Evolutionary conservation across 2,329 filamentous ascomycete genomes (phyloP), one percentile per base, ranked within the genome.

Genomic region (Cladosporium halotolerans): DNA sequence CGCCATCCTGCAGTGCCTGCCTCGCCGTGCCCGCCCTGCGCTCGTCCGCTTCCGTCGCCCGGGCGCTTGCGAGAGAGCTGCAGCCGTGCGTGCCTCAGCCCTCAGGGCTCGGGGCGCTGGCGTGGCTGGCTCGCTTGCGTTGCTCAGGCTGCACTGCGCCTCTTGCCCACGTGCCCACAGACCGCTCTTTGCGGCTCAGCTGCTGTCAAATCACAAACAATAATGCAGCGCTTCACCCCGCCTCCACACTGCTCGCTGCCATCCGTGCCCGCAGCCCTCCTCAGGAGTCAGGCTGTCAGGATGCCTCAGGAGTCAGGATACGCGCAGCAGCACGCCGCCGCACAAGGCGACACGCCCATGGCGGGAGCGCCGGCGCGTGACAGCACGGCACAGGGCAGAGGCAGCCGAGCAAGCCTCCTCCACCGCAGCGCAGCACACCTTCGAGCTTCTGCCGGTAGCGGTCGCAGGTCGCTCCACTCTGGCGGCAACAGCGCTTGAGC

Each of bases 61-160:
- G 34, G 14, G 34, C 45, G 18, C 31, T 39, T 32, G 45, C 31
- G 45, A 33, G 44, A 19, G 6, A 38, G 45, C 16, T 18, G 16
- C 16, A 18, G 16, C 45, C 34, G 45, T 16, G 45, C 45, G 45
- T 14, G 45, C 45, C 45, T 36, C 39, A 36, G 11, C 28, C 31
- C 45, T 47, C 34, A 18, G 16, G 16, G 16, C 16, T 18, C 23
- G 5, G 5, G 23, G 23, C 16, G 23, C 23, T 28, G 23, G 23
- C 23, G 23, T 28, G 23, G 23, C 23, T 28, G 23, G 23, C 23
- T 28, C 23, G 45, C 45, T 31, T 47, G 45, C 45, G 34, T 19
- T 36, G 45, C 45, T 39, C 45, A 33, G 45, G 34, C 45, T 47
- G 34, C 45, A 39, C 45, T 47, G 45, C 45, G 45, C 45, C 45